These are phyloP conservation scores for Talaromyces liani DNA, from an alignment of 495 filamentous ascomycete species.

Conservation along the genomic window DNA sequence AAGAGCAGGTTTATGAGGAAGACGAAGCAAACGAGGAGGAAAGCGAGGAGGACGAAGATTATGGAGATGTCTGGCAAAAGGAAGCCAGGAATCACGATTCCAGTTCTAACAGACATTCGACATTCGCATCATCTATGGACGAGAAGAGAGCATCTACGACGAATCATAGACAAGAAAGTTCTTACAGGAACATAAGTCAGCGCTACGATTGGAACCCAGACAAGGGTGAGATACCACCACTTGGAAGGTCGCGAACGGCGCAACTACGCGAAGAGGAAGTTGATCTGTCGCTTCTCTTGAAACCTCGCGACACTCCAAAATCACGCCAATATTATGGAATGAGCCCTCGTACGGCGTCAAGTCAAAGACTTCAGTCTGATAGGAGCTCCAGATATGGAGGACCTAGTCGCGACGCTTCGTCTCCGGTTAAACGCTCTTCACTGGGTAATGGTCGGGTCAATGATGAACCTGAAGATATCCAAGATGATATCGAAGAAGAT, in stretches of 20 bases:
- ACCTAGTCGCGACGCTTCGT: slow-evolving; percentile 6
- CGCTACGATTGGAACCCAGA: slow-evolving; percentile 12
- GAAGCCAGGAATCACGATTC: slow-evolving; percentile 28
- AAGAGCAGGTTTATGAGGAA: slow-evolving; percentile 6
- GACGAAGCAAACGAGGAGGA: slow-evolving; percentile 20
- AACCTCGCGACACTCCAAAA: slow-evolving; percentile 33
- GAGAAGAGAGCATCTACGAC: background rate
- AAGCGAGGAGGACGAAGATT: slow-evolving; percentile 30
- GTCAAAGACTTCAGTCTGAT: background rate
- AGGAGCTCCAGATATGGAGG: background rate
- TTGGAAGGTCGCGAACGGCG: slow-evolving; percentile 29
- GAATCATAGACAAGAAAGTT: slow-evolving; percentile 14
- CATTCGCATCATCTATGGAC: background rate
- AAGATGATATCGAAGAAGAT: slow-evolving; percentile 7
- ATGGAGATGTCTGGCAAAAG: slow-evolving; percentile 32
- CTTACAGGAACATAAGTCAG: slow-evolving; percentile 18
- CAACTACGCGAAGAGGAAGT: slow-evolving; percentile 33
- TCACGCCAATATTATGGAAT: slow-evolving; percentile 33
- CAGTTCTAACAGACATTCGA: background rate
- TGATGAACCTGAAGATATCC: background rate
- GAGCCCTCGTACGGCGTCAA: slow-evolving; percentile 16
- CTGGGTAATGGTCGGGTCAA: background rate
- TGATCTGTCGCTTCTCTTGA: slow-evolving; percentile 28
- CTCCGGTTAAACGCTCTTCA: background rate
- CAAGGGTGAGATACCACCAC: slow-evolving; percentile 19